A percentile compares a stretch with the other conserved stretches of the same genome.
phyloP scores from a whole-genome alignment of 495 filamentous ascomycete genomes.

The Aspergillus campestris region DNA sequence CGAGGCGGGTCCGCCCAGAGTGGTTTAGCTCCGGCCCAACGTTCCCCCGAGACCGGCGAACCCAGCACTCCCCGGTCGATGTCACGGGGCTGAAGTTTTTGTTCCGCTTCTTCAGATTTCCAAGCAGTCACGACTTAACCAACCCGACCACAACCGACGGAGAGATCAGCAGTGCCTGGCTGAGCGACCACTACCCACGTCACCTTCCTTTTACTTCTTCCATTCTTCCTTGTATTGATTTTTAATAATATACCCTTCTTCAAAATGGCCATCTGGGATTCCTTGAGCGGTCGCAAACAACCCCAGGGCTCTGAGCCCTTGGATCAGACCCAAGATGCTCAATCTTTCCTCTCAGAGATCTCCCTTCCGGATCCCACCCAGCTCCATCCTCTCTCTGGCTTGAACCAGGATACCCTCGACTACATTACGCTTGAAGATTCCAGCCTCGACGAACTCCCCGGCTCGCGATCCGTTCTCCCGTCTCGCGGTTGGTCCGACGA shows the following conservation, averaged over 20 bases:
- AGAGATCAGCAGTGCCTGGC: slow-evolving; percentile 17
- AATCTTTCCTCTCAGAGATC: slow-evolving; percentile 66
- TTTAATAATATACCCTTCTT: slow-evolving; percentile 14
- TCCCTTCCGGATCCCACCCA: slow-evolving; percentile 71
- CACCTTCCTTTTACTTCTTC: slow-evolving; percentile 11
- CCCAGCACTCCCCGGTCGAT: slow-evolving; percentile 3
- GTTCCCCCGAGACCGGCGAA: slow-evolving; percentile 13
- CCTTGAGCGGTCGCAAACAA: slow-evolving; percentile 74
- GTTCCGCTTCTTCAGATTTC: slow-evolving; percentile 16
- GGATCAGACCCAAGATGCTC: slow-evolving; percentile 69
- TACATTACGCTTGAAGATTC: slow-evolving; percentile 93
- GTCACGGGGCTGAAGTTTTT: slow-evolving; percentile 42
- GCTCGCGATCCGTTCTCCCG: slow-evolving; percentile 74
- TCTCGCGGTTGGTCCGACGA: slow-evolving; percentile 97
- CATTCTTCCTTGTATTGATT: slow-evolving; percentile 15
- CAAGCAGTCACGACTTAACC: neutral
- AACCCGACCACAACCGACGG: neutral
- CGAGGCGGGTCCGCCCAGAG: slow-evolving; percentile 16
- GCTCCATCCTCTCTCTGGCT: slow-evolving; percentile 88
- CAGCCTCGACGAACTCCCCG: slow-evolving; percentile 78
- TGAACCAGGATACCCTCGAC: slow-evolving; percentile 86
- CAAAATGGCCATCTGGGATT: slow-evolving; percentile 79
- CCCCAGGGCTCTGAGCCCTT: slow-evolving; percentile 51
- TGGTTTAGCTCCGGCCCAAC: slow-evolving; percentile 22
- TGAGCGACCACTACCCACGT: slow-evolving; percentile 17